A percentile compares a stretch with the other conserved stretches of the same genome.
Evolutionary conservation across 257 asterid species (phyloP).

Genomic region (Ligustrum vulgare): DNA sequence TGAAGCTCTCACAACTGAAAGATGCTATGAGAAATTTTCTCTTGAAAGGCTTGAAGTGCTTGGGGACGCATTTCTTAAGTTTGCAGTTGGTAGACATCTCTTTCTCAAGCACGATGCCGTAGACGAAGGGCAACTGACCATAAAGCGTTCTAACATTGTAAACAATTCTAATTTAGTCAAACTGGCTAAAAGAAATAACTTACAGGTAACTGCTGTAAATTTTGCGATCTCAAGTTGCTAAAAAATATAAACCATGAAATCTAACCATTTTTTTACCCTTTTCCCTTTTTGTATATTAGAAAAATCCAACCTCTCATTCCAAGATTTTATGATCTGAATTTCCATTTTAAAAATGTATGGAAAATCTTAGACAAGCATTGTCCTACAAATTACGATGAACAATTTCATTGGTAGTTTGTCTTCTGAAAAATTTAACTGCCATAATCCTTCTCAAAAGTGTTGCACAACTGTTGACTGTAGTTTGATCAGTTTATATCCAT

Average conservation of each 20-base stretch:
- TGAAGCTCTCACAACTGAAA: constrained; percentile 98
- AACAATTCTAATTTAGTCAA: constrained; percentile 69
- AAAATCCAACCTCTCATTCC: neutral
- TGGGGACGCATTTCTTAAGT: constrained; percentile 97
- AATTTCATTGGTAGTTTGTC: neutral
- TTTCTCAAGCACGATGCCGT: constrained; percentile 67
- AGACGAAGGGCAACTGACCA: constrained; percentile 95
- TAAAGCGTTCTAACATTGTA: constrained; percentile 80
- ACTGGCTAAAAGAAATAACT: constrained; percentile 60
- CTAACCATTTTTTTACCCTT: neutral
- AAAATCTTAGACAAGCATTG: neutral
- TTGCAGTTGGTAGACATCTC: constrained; percentile 86
- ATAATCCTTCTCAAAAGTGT: neutral
- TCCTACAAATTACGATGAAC: neutral
- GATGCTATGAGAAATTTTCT: constrained; percentile 75
- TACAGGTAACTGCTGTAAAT: constrained; percentile 62
- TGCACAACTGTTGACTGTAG: constrained; percentile 1
- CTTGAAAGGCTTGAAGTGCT: constrained; percentile 98
- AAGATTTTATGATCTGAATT: neutral
- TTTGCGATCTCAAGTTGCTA: neutral
- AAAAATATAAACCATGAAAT: neutral
- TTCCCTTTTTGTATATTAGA: neutral
- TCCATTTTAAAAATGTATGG: neutral
- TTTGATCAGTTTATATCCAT: neutral
- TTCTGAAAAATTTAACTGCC: neutral